Evolutionary conservation across 2,329 filamentous ascomycete genomes (phyloP), one percentile per base, ranked within the genome.

Genomic region (Hymenoscyphus fructigenus): DNA sequence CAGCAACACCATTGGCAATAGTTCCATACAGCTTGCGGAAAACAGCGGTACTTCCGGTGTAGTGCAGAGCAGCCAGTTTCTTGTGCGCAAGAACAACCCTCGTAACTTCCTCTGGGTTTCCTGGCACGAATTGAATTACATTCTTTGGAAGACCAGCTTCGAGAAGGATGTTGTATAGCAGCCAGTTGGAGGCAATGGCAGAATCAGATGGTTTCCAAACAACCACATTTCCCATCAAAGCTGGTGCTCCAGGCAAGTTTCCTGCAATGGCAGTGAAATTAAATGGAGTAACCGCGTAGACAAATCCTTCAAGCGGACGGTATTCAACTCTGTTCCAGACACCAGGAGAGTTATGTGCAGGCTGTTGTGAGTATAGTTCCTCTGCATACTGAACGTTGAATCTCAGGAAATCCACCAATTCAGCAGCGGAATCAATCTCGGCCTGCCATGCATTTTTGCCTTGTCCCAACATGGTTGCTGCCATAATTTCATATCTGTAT

Each of bases 401-500:
- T 75, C 93, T 88, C 76, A 98, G 82, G 80, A 98, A 98, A 77
- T 99, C 94, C 72, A 87, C 90, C 72, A 96, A 80, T 83, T 99
- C 95, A 9, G 94, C 94, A 20, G 94, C 94, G 47, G 93, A 86
- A 78, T 98, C 94, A 69, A 98, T 98, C 84, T 99, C 94, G n/a
- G 95, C 94, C 80, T 99, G 94, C 93, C 93, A 98, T 58, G 92
- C 92, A 78, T 97, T 98, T 86, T 98, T 98, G 74, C 95, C 94
- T 80, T 99, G 94, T 67, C 94, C 95, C 36, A 97, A 83, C 87
- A 98, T 97, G 15, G 95, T 97, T 56, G 92, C 88, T 7, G 95
- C 94, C 91, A 98, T 96, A 73, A 99, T 87, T 64, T 97, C 92
- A 79, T 97, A 97, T 76, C 95, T 87, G 80, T 99, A 98, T 81